Conservation (phyloP, 441 rosid genomes). For the Metrosideros polymorpha region DNA sequence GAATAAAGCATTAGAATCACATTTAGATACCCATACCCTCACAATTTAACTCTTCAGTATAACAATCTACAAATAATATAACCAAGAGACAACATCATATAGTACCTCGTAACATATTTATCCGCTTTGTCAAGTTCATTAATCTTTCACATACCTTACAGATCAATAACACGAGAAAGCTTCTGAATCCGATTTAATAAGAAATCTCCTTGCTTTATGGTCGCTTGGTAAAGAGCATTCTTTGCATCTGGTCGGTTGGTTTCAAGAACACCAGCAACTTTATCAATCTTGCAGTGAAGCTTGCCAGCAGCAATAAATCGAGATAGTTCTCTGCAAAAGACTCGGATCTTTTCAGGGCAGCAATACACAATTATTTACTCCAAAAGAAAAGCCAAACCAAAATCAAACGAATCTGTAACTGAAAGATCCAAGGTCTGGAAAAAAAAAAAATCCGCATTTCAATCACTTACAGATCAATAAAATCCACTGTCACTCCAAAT, state of each 20-base stretch:
- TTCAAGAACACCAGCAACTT: slow-evolving; percentile 98
- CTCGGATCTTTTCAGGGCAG: neutral
- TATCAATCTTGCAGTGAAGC: slow-evolving; percentile 98
- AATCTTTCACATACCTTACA: slow-evolving; percentile 23
- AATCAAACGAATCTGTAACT: neutral
- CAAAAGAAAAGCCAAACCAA: neutral
- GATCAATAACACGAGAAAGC: slow-evolving; percentile 91
- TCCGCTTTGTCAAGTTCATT: neutral
- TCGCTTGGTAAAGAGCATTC: slow-evolving; percentile 95
- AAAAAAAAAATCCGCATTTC: neutral
- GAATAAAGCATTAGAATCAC: neutral
- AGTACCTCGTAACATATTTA: neutral
- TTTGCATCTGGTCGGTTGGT: slow-evolving; percentile 95
- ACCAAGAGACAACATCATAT: neutral
- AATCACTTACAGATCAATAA: slow-evolving; percentile 80
- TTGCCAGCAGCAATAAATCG: slow-evolving; percentile 94
- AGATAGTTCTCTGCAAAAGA: slow-evolving; percentile 67
- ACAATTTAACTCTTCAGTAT: neutral
- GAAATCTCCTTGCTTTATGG: slow-evolving; percentile 97
- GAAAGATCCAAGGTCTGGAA: neutral
- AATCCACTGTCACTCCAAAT: slow-evolving; percentile 87
- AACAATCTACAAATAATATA: neutral
- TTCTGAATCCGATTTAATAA: slow-evolving; percentile 92
- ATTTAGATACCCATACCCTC: neutral
- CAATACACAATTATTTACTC: neutral